These are phyloP conservation scores for Fusarium sp. DNA, from an alignment of 2,329 filamentous ascomycete genomes.

Conservation along the genomic window DNA sequence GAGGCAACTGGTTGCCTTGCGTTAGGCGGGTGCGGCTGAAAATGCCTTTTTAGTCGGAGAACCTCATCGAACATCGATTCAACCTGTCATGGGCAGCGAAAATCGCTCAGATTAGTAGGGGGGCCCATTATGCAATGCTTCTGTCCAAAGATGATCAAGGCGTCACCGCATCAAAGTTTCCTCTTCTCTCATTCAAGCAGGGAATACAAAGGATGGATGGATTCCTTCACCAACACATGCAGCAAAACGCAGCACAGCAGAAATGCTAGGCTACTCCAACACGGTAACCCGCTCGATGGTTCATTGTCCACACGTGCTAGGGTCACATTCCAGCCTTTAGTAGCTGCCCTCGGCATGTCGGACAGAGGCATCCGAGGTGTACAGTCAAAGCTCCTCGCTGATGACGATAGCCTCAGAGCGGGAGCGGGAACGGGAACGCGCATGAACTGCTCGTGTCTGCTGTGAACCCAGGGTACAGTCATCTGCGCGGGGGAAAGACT, in stretches of 20 bases:
- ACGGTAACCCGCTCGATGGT: background rate
- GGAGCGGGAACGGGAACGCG: background rate
- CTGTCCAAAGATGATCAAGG: background rate
- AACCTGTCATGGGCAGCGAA: background rate
- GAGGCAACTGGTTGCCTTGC: background rate
- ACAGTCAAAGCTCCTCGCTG: background rate
- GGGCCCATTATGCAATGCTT: background rate
- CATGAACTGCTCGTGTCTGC: background rate
- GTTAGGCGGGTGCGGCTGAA: background rate
- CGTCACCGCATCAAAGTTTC: background rate
- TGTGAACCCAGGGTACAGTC: background rate
- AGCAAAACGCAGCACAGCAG: background rate
- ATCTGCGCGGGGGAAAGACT: background rate
- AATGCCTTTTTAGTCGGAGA: background rate
- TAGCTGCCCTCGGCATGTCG: background rate
- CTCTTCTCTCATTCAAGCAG: background rate
- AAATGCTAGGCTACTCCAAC: background rate
- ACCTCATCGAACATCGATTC: no score
- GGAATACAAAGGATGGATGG: background rate
- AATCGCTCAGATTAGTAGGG: background rate
- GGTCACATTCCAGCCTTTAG: background rate
- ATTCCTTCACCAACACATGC: background rate
- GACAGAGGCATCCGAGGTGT: background rate
- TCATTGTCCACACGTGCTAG: background rate
- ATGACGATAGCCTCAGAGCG: background rate